Conservation (phyloP, 306 rosid species). For the Citrullus mucosospermus region DNA sequence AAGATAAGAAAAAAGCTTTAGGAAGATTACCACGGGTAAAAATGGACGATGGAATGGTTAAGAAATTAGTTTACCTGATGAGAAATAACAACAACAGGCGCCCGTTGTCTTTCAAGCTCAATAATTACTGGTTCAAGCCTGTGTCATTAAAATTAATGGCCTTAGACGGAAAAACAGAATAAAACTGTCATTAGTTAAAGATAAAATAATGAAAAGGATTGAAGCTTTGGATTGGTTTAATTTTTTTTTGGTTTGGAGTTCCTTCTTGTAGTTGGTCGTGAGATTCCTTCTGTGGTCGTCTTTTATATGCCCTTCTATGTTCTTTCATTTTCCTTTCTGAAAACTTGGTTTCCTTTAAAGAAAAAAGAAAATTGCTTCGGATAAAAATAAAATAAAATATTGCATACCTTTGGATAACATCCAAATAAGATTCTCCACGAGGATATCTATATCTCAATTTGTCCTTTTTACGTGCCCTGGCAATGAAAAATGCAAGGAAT, state of each 20-base stretch:
- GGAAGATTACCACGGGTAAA: constrained; percentile 5
- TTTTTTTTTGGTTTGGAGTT: too few relatives aligned
- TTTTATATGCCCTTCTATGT: not conserved
- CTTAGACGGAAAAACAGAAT: not conserved
- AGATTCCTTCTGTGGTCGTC: too few relatives aligned
- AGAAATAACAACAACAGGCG: constrained; percentile 95
- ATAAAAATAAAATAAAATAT: not conserved
- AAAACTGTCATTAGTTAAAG: not conserved
- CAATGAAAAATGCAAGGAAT: not conserved
- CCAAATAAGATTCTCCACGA: constrained; percentile 97
- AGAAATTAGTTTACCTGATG: constrained; percentile 54
- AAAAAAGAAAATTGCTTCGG: not conserved
- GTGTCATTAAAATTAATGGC: constrained; percentile 14
- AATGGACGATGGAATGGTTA: not conserved
- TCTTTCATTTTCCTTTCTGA: not conserved
- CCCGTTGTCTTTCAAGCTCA: constrained; percentile 95
- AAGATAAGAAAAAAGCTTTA: constrained; percentile 9
- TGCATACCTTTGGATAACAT: constrained; percentile 85
- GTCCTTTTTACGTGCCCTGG: constrained; percentile 86
- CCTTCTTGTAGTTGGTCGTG: too few relatives aligned
- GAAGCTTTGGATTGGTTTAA: not conserved
- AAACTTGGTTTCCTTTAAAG: not conserved
- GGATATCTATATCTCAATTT: constrained; percentile 95
- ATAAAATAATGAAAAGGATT: not conserved
- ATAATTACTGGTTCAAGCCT: constrained; percentile 98